Conservation (phyloP, 2,329 filamentous ascomycete genomes). For the Rosellinia necatrix region DNA sequence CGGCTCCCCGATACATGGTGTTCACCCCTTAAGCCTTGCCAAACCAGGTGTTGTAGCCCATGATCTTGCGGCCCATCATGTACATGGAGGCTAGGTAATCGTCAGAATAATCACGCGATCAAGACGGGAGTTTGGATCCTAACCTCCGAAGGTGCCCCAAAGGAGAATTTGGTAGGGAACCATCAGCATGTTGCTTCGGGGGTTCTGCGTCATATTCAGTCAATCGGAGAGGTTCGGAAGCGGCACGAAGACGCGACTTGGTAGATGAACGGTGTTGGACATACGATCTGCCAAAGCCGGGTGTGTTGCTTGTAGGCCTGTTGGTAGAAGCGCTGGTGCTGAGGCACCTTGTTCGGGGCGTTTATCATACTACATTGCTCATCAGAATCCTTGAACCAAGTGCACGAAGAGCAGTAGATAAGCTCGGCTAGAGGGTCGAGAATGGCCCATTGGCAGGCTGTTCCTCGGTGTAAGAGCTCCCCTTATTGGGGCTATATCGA, state of each 20-base stretch:
- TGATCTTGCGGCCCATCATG: conserved; percentile 73
- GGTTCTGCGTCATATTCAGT: conserved; percentile 54
- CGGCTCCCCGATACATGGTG: neutral
- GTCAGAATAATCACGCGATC: conserved; percentile 27
- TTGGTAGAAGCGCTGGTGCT: conserved; percentile 78
- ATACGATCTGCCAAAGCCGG: conserved; percentile 79
- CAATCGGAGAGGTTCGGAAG: conserved; percentile 23
- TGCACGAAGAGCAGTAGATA: conserved; percentile 2
- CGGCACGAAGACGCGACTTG: neutral
- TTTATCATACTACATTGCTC: conserved; percentile 59
- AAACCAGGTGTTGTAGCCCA: conserved; percentile 82
- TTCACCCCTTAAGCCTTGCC: conserved; percentile 53
- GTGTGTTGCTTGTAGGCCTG: conserved; percentile 69
- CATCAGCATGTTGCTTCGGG: conserved; percentile 67
- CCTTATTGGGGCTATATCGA: neutral
- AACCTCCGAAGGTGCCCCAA: conserved; percentile 67
- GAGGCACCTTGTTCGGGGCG: conserved; percentile 76
- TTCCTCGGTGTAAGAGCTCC: neutral
- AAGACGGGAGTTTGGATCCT: conserved; percentile 41
- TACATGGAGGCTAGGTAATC: conserved; percentile 60
- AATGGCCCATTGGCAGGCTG: conserved; percentile 26
- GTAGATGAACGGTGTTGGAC: conserved; percentile 40
- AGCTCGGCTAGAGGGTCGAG: neutral
- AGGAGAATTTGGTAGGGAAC: conserved; percentile 70
- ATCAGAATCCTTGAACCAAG: conserved; percentile 37